These are phyloP conservation scores for Penicillium sp. DNA, from an alignment of 2,329 filamentous ascomycete species.

Conservation along the genomic window DNA sequence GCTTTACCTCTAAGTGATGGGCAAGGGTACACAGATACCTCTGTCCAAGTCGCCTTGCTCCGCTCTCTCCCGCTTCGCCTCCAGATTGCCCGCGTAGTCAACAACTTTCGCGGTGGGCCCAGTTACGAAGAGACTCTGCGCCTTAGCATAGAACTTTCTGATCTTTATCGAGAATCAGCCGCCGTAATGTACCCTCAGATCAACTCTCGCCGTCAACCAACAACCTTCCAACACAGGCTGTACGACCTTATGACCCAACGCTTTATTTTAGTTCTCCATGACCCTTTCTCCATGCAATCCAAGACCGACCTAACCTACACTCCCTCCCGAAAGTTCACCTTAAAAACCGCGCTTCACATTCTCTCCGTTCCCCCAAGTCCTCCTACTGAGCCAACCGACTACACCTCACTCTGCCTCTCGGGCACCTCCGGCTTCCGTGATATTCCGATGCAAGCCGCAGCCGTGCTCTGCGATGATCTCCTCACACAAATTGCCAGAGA, in stretches of 20 bases:
- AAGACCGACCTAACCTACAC: constrained; percentile 3
- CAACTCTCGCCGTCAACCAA: not conserved
- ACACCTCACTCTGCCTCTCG: constrained; percentile 1
- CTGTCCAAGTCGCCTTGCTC: constrained; percentile 23
- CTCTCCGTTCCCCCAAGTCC: not conserved
- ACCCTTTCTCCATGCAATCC: constrained; percentile 11
- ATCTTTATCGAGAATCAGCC: not conserved
- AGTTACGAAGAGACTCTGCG: constrained; percentile 24
- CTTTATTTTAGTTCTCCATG: constrained; percentile 16
- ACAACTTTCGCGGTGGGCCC: constrained; percentile 17
- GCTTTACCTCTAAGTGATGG: constrained; percentile 1
- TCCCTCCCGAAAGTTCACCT: constrained; percentile 9
- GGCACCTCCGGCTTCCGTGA: constrained; percentile 11
- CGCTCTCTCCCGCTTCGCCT: constrained; percentile 21
- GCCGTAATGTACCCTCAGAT: not conserved
- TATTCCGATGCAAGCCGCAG: constrained; percentile 6
- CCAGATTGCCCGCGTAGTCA: constrained; percentile 19
- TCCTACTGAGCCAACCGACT: not conserved
- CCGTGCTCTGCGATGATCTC: constrained; percentile 11
- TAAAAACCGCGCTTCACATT: constrained; percentile 4
- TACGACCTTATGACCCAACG: constrained; percentile 13
- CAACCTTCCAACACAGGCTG: constrained; percentile 11
- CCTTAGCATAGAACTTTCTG: constrained; percentile 22
- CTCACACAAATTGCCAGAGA: not conserved
- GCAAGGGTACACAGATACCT: constrained; percentile 20